phyloP scores from a whole-genome alignment of 345 rosid genomes.

The Lepidium sativum region DNA sequence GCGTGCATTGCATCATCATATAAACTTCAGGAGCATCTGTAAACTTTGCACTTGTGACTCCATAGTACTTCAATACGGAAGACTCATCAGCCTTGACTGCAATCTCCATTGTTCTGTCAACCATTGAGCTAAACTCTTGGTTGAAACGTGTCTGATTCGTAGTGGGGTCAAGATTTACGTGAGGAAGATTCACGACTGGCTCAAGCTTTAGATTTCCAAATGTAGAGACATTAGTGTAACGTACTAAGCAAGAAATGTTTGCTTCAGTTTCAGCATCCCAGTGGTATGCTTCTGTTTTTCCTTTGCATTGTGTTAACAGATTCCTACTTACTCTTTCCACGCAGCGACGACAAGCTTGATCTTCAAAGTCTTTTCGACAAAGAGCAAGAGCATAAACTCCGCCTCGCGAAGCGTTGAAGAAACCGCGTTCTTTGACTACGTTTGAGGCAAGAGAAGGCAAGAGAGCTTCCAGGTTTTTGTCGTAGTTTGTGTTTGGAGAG shows the following conservation, averaged over 20 bases:
- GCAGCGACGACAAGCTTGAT: constrained; percentile 24
- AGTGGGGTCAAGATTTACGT: not conserved
- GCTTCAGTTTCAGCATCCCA: constrained; percentile 15
- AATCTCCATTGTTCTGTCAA: constrained; percentile 10
- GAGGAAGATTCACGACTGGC: not conserved
- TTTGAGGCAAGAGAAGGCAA: constrained; percentile 29
- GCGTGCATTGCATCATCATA: constrained; percentile 44
- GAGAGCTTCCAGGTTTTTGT: constrained; percentile 9
- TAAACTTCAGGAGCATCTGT: constrained; percentile 11
- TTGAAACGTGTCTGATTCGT: constrained; percentile 21
- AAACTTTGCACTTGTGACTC: constrained; percentile 23
- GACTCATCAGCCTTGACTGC: constrained; percentile 24
- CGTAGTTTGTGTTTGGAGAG: constrained; percentile 18
- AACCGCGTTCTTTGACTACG: constrained; percentile 18
- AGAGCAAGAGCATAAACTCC: constrained; percentile 31
- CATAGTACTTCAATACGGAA: constrained; percentile 33
- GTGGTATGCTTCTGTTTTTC: constrained; percentile 29
- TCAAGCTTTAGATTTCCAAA: constrained; percentile 23
- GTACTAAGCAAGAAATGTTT: constrained; percentile 29
- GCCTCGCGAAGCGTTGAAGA: constrained; percentile 28
- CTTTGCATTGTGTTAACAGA: constrained; percentile 24
- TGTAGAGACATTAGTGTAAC: constrained; percentile 26
- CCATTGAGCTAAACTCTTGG: constrained; percentile 21
- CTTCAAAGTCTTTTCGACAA: constrained; percentile 31
- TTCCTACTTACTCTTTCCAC: constrained; percentile 4